Base-by-base conservation (phyloP, 345 rosid species). In the Gossypium herbaceum region DNA sequence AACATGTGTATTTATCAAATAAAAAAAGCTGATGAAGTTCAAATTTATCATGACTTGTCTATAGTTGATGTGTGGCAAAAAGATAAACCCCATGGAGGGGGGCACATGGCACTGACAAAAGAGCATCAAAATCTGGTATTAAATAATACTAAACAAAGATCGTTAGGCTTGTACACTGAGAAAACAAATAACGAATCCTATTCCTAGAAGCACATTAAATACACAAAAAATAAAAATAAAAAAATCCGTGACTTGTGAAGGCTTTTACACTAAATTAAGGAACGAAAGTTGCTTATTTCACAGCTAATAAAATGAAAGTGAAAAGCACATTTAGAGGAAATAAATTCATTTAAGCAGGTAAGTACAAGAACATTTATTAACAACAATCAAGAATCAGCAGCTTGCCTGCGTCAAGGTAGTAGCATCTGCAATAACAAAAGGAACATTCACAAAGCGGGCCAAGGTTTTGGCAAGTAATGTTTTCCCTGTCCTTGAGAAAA, bases 351-450 rank as follows among this genome's bases (percentile, higher is more conserved):
- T 68, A 68, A 68, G 43, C 12, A 65, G 74, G 77, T 7, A 64
- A 29, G 15, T 51, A 52, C 39, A 69, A 68, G 3, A n/a, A 56
- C 7, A 25, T n/a, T 56, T 39, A 66, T 65, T 13, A 61, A 56
- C 17, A 27, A 39, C 22, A 72, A 80, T 27, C 19, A 74, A 55
- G 55, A 54, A 72, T 52, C 56, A 24, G 29, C 27, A 77, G 80
- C 89, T 86, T 88, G 87, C 98, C 98, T 94, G 97, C 76, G 98
- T 94, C 79, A 94, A 86, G n/a, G 98, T 92, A 52, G 98, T 94
- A 48, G 98, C 97, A 87, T 94, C 98, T 17, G 96, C 88, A 77
- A 92, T 94, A 75, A 92, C 97, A 82, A 94, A 94, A 47, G 98
- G 98, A 59, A 94, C 98, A 88, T 94, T 94, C 72, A 94, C 98